Evolutionary conservation across 2,329 filamentous ascomycete genomes (phyloP).

Genomic region (Diaporthe australafricana): DNA sequence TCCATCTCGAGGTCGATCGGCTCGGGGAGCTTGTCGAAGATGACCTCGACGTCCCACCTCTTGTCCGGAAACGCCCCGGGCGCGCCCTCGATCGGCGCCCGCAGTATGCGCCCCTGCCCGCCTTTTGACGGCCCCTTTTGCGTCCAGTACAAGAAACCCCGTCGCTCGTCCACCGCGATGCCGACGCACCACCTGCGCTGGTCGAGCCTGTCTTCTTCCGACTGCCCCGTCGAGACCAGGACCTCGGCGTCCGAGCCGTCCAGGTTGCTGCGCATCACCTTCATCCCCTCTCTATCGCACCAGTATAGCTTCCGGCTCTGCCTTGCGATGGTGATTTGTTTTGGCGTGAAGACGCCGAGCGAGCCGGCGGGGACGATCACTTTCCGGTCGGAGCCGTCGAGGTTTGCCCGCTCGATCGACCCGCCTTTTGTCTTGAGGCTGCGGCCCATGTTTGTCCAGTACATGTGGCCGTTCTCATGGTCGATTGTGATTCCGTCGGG

Average conservation of each 20-base stretch:
- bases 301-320: conserved; percentile 52
- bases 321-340: conserved; percentile 52
- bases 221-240: conserved; percentile 46
- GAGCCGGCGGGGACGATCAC: conserved; percentile 56
- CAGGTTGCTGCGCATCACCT: conserved; percentile 51
- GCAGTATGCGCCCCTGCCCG: conserved; percentile 63
- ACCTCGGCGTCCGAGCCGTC: conserved; percentile 54
- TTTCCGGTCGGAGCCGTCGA: conserved; percentile 59
- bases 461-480: conserved; percentile 49
- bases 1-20: conserved; percentile 70
- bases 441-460: conserved; percentile 63
- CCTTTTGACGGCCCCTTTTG: conserved; percentile 68
- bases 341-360: conserved; percentile 58
- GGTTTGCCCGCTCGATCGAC: conserved; percentile 47
- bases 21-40: conserved; percentile 62
- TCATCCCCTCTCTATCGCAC: conserved; percentile 57
- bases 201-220: conserved; percentile 44
- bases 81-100: conserved; percentile 56
- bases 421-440: conserved; percentile 54
- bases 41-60: conserved; percentile 54
- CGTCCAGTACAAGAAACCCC: conserved; percentile 65
- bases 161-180: conserved; percentile 58
- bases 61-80: conserved; percentile 40
- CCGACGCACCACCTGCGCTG: conserved; percentile 65
- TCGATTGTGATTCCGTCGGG: conserved; percentile 60